Evolutionary conservation across 1,284 basidiomycete species (phyloP).

Genomic region (Puccinia polysora): DNA sequence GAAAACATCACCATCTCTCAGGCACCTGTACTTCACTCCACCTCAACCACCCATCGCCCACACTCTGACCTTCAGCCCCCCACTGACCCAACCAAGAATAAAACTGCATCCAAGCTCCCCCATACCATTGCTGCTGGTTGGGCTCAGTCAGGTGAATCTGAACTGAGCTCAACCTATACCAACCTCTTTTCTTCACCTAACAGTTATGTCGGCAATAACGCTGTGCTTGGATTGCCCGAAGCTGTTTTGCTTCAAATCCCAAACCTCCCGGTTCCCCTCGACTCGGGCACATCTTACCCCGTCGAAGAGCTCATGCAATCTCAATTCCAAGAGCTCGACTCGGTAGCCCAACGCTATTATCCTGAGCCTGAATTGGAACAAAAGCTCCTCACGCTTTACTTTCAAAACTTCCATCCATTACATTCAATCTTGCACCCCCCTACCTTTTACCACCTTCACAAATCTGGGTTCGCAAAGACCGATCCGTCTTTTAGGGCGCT

Average conservation of each 20-base stretch:
- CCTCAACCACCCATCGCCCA: background rate
- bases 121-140: background rate
- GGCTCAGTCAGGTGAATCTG: background rate
- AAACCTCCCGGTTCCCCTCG: background rate
- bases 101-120: background rate
- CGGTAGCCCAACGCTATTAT: background rate
- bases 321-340: background rate
- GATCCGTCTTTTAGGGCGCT: conserved; percentile 66
- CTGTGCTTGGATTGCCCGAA: background rate
- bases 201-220: conserved; percentile 10
- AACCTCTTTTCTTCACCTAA: background rate
- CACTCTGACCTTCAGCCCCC: background rate
- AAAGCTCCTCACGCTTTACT: conserved; percentile 66
- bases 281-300: background rate
- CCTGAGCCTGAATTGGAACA: conserved; percentile 58
- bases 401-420: conserved; percentile 61
- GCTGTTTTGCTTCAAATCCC: background rate
- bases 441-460: conserved; percentile 64
- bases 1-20: background rate
- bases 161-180: background rate
- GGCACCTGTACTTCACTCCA: no score
- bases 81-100: background rate
- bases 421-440: conserved; percentile 70
- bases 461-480: conserved; percentile 60
- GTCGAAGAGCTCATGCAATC: background rate